Conservation (phyloP, 805 yeast species). For the Pichia sporocuriosa region DNA sequence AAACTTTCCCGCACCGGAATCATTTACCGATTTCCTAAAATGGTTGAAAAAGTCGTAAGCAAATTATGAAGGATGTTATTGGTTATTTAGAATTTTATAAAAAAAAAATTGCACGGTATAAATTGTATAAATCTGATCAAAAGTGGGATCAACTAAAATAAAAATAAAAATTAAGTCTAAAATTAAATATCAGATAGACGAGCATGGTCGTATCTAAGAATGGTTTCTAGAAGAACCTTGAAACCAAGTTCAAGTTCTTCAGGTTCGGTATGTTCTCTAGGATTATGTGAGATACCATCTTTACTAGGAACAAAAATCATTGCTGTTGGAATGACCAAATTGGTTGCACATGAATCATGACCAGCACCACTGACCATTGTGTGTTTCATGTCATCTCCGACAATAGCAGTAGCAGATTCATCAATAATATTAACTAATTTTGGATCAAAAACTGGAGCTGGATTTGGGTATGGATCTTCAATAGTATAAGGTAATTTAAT, state of each 20-base stretch:
- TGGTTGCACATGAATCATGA: constrained; percentile 62
- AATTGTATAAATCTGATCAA: neutral
- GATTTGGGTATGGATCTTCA: constrained; percentile 31
- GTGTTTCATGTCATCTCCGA: constrained; percentile 37
- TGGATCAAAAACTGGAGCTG: constrained; percentile 53
- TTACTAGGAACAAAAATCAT: constrained; percentile 69
- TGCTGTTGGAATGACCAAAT: constrained; percentile 54
- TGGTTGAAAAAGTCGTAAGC: no score
- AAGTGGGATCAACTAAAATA: no score
- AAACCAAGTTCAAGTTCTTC: constrained; percentile 59
- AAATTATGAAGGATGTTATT: no score
- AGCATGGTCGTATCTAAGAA: constrained; percentile 24
- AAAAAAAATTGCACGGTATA: no score
- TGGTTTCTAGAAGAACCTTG: constrained; percentile 46
- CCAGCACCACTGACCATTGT: constrained; percentile 65
- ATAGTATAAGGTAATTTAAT: constrained; percentile 39
- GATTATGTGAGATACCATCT: constrained; percentile 63
- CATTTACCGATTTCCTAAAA: no score
- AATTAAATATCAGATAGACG: constrained; percentile 11
- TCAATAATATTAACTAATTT: constrained; percentile 45
- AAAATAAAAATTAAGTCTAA: neutral
- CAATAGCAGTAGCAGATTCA: constrained; percentile 44
- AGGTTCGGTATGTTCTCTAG: constrained; percentile 58
- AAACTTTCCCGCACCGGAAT: no score
- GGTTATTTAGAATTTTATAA: no score